A percentile compares a stretch with the other conserved stretches of the same genome.
Conservation (phyloP, 1,139 yeast species). For the Debaryomyces singareniensis region DNA sequence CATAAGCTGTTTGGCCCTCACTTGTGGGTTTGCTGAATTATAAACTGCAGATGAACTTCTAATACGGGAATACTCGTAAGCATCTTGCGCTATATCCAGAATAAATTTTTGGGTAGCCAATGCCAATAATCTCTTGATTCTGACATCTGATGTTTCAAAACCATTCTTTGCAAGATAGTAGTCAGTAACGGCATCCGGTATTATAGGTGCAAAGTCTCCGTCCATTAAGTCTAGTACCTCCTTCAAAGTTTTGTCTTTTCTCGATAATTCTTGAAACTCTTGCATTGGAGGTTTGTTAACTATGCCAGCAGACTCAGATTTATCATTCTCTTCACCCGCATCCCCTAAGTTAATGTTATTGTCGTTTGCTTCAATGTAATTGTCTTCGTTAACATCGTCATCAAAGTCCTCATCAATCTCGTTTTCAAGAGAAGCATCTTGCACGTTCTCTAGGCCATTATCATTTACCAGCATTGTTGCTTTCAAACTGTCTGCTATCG, state of each 20-base stretch:
- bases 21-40: slow-evolving; percentile 80
- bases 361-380: slow-evolving; percentile 3
- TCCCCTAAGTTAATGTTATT: slow-evolving; percentile 4
- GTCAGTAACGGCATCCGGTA: slow-evolving; percentile 97
- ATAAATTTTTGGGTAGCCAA: slow-evolving; percentile 94
- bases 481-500: too few relatives aligned
- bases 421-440: too few relatives aligned
- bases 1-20: slow-evolving; percentile 70
- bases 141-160: slow-evolving; percentile 70
- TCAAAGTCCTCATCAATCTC: slow-evolving; percentile 22
- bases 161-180: slow-evolving; percentile 88
- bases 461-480: too few relatives aligned
- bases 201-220: slow-evolving; percentile 84
- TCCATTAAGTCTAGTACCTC: slow-evolving; percentile 88
- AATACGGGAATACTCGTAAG: slow-evolving; percentile 90
- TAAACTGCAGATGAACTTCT: slow-evolving; percentile 80
- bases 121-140: slow-evolving; percentile 81
- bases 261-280: slow-evolving; percentile 64
- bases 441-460: too few relatives aligned
- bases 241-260: slow-evolving; percentile 81
- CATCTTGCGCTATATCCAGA: slow-evolving; percentile 92
- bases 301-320: slow-evolving; percentile 3
- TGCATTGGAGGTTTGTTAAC: slow-evolving; percentile 17
- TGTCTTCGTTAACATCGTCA: slow-evolving; percentile 12
- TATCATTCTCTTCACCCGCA: slow-evolving; percentile 1